Evolutionary conservation across 345 rosid genomes (phyloP).

Genomic region (Heritiera littoralis): DNA sequence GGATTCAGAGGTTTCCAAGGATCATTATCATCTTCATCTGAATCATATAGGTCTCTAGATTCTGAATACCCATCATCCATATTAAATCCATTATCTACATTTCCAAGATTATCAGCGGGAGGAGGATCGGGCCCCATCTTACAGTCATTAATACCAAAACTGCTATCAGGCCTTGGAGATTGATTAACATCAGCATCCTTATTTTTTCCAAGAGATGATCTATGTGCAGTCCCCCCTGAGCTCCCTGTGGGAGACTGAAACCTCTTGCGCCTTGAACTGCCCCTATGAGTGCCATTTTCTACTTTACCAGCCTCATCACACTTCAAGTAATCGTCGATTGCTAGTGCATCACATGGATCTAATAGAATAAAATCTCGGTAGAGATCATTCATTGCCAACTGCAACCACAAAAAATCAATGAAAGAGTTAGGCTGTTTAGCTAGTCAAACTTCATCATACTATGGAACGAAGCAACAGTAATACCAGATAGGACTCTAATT

Average conservation of each 20-base stretch:
- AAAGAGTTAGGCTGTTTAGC: slow-evolving; percentile 13
- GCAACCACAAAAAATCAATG: slow-evolving; percentile 37
- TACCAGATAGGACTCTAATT: slow-evolving; percentile 96
- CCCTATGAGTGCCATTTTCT: slow-evolving; percentile 39
- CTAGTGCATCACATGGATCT: slow-evolving; percentile 73
- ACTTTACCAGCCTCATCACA: slow-evolving; percentile 45
- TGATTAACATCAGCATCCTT: slow-evolving; percentile 39
- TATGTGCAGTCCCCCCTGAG: slow-evolving; percentile 62
- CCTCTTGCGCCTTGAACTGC: slow-evolving; percentile 51
- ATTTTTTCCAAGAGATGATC: slow-evolving; percentile 61
- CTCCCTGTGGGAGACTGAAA: slow-evolving; percentile 58
- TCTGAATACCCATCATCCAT: slow-evolving; percentile 55
- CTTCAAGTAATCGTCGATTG: slow-evolving; percentile 58
- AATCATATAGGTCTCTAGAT: slow-evolving; percentile 50
- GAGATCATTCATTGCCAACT: slow-evolving; percentile 84
- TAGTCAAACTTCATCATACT: slow-evolving; percentile 19
- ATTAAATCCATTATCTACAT: slow-evolving; percentile 43
- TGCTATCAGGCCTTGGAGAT: slow-evolving; percentile 44
- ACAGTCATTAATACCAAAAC: slow-evolving; percentile 38
- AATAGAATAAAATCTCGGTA: slow-evolving; percentile 82
- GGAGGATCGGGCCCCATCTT: slow-evolving; percentile 35
- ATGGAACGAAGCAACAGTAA: slow-evolving; percentile 23
- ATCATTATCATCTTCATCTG: slow-evolving; percentile 68
- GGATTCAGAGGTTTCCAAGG: slow-evolving; percentile 97
- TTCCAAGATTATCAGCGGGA: slow-evolving; percentile 38